Evolutionary conservation across 2,329 filamentous ascomycete species (phyloP).

Genomic region (Plectosphaerella cucumerina): DNA sequence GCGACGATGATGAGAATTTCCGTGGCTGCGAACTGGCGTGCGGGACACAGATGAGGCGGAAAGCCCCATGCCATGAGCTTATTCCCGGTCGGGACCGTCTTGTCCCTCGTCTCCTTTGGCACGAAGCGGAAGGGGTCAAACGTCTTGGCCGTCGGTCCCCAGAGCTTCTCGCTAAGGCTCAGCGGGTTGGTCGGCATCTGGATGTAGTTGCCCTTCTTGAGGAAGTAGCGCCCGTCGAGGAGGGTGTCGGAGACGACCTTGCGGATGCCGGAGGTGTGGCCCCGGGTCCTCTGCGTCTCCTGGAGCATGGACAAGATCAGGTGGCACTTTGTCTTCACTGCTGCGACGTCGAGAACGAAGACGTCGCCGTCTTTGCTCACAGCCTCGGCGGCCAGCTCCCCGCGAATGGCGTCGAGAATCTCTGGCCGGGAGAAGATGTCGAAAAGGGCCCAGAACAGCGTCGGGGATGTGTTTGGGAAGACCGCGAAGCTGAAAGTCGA

Average conservation of each 20-base stretch:
- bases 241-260: constrained; percentile 26
- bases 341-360: constrained; percentile 24
- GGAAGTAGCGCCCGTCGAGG: constrained; percentile 25
- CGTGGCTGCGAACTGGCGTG: constrained; percentile 20
- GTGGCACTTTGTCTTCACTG: constrained; percentile 26
- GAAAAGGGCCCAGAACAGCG: constrained; percentile 39
- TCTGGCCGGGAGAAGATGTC: constrained; percentile 34
- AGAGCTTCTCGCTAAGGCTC: constrained; percentile 7
- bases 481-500: constrained; percentile 21
- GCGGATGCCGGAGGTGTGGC: constrained; percentile 21
- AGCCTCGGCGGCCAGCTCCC: constrained; percentile 26
- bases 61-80: constrained; percentile 20
- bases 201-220: constrained; percentile 28
- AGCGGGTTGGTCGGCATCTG: constrained; percentile 24
- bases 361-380: background rate
- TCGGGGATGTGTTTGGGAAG: constrained; percentile 36
- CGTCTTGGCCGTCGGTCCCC: constrained; percentile 20
- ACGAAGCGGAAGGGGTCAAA: constrained; percentile 25
- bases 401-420: constrained; percentile 31
- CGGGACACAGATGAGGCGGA: constrained; percentile 22
- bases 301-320: constrained; percentile 29
- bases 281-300: constrained; percentile 26
- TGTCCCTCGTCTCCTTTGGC: background rate
- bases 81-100: too few species aligned
- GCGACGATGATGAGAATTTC: constrained; percentile 19